Percentiles rank a stretch among this genome's conserved stretches.
phyloP scores from a whole-genome alignment of 345 rosid genomes.

The Acer campestre region DNA sequence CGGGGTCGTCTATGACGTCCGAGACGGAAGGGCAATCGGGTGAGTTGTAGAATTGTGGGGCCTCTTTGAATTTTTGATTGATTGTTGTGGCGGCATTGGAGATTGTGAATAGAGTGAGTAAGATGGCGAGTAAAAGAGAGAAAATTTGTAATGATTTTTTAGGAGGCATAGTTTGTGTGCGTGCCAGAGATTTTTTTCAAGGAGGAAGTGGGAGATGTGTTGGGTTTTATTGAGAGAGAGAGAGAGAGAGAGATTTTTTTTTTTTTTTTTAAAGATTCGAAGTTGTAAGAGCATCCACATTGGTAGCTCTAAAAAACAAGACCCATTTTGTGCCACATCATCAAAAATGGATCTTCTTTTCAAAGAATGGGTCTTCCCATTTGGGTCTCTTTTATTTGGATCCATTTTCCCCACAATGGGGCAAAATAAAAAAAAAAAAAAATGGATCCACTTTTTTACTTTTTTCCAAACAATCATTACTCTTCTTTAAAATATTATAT shows the following conservation, averaged over 20 bases:
- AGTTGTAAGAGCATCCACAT: too few relatives aligned
- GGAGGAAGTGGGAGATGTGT: background rate
- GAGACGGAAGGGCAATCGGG: constrained; percentile 61
- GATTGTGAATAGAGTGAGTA: constrained; percentile 3
- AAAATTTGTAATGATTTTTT: constrained; percentile 12
- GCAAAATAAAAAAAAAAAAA: too few relatives aligned
- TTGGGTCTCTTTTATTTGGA: too few relatives aligned
- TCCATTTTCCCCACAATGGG: too few relatives aligned
- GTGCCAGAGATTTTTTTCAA: constrained; percentile 11
- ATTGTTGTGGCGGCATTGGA: constrained; percentile 22
- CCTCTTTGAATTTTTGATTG: constrained; percentile 73
- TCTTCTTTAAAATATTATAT: too few relatives aligned
- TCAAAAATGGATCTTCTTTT: too few relatives aligned
- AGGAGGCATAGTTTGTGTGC: constrained; percentile 19
- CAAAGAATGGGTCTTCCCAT: too few relatives aligned
- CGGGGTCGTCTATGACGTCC: constrained; percentile 9
- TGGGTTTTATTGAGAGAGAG: background rate
- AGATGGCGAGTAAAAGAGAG: constrained; percentile 13
- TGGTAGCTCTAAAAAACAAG: too few relatives aligned
- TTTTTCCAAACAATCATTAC: too few relatives aligned
- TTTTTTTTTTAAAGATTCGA: background rate
- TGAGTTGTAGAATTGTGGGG: constrained; percentile 89
- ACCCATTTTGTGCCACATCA: too few relatives aligned
- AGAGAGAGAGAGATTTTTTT: too few relatives aligned
- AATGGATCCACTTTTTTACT: too few relatives aligned